Evolutionary conservation across 2,329 filamentous ascomycete genomes (phyloP).

Genomic region (Chaetothyriales sp.): DNA sequence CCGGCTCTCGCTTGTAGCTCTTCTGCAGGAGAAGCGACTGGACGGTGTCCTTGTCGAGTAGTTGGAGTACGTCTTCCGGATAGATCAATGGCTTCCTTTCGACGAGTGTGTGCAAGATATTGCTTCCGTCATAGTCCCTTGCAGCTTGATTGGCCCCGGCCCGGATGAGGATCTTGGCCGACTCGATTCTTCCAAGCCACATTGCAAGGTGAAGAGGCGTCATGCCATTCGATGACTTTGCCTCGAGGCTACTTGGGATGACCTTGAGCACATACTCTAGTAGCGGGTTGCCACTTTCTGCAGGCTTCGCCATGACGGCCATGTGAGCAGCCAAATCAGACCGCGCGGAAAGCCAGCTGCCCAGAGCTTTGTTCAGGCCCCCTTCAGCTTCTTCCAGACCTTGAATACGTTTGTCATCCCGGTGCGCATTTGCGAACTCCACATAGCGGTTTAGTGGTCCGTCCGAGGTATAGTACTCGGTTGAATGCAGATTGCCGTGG

Average conservation of each 20-base stretch:
- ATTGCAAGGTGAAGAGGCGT: slow-evolving; percentile 61
- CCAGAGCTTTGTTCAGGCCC: slow-evolving; percentile 51
- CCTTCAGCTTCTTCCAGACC: slow-evolving; percentile 46
- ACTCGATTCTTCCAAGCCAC: slow-evolving; percentile 38
- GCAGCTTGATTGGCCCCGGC: slow-evolving; percentile 56
- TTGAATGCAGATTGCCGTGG: slow-evolving; percentile 46
- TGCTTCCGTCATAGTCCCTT: slow-evolving; percentile 48
- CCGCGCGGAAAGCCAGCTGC: slow-evolving; percentile 32
- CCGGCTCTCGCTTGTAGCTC: slow-evolving; percentile 37
- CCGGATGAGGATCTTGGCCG: slow-evolving; percentile 48
- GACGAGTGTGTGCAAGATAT: slow-evolving; percentile 51
- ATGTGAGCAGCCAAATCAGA: slow-evolving; percentile 54
- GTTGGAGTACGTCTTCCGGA: slow-evolving; percentile 42
- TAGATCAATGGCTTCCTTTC: slow-evolving; percentile 16
- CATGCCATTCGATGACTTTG: slow-evolving; percentile 35
- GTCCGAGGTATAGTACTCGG: slow-evolving; percentile 67
- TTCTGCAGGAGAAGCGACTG: slow-evolving; percentile 23
- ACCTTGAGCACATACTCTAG: slow-evolving; percentile 53
- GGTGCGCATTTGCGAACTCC: slow-evolving; percentile 52
- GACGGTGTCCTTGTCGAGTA: slow-evolving; percentile 41
- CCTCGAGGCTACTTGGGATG: slow-evolving; percentile 49
- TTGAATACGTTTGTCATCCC: slow-evolving; percentile 48
- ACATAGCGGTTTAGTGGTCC: slow-evolving; percentile 53
- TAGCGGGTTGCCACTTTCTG: slow-evolving; percentile 33
- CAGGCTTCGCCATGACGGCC: slow-evolving; percentile 39